These are phyloP conservation scores for Entomortierella beljakovae DNA, from an alignment of 192 early-diverging fungal genomes.

Conservation along the genomic window DNA sequence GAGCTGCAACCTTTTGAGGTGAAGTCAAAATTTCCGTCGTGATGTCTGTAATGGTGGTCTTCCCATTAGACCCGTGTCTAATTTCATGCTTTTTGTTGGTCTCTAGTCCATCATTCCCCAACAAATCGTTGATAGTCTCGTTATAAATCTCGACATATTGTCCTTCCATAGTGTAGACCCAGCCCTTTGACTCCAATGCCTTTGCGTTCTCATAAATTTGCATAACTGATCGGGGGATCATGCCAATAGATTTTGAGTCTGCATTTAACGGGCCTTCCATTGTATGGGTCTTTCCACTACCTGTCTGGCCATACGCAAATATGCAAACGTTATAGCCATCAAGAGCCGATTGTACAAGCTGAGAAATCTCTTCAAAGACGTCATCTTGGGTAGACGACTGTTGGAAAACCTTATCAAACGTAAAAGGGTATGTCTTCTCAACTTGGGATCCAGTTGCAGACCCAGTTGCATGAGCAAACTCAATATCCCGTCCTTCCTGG, in stretches of 20 bases:
- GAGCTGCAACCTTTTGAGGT: conserved; percentile 75
- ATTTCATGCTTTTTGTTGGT: conserved; percentile 84
- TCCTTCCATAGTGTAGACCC: conserved; percentile 89
- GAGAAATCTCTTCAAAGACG: conserved; percentile 97
- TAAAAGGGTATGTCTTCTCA: conserved; percentile 77
- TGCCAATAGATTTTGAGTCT: conserved; percentile 69
- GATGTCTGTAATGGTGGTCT: conserved; percentile 83
- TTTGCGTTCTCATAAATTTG: conserved; percentile 88
- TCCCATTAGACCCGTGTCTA: conserved; percentile 80
- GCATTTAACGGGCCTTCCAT: conserved; percentile 75
- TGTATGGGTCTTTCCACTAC: conserved; percentile 90
- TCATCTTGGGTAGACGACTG: conserved; percentile 73
- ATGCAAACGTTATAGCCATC: conserved; percentile 99
- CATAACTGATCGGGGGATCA: conserved; percentile 94
- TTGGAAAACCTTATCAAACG: conserved; percentile 89
- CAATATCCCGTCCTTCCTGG: conserved; percentile 65
- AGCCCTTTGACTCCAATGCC: conserved; percentile 79
- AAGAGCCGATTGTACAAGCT: conserved; percentile 93
- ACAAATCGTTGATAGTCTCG: conserved; percentile 88
- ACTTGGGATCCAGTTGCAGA: conserved; percentile 35
- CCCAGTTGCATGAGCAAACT: conserved; percentile 70
- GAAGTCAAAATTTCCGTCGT: conserved; percentile 77
- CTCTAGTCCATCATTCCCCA: conserved; percentile 58
- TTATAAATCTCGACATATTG: conserved; percentile 98
- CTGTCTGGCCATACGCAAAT: conserved; percentile 99